Conservation (phyloP, 106 monocot species). For the Dendrobium huoshanense region DNA sequence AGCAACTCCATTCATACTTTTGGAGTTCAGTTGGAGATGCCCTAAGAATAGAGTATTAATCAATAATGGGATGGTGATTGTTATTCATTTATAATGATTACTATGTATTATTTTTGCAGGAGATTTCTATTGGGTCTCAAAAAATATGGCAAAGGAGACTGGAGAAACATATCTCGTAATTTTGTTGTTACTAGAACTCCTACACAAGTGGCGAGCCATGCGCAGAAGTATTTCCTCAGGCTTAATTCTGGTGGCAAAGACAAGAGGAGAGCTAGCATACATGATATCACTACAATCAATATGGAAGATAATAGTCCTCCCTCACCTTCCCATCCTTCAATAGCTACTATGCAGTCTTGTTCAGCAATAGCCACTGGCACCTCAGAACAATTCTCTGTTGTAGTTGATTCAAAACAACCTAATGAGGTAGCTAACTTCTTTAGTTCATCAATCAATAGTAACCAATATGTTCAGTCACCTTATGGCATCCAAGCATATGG, state of each 20-base stretch:
- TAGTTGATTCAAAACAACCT: constrained; percentile 24
- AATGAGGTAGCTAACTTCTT: constrained; percentile 15
- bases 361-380: constrained; percentile 7
- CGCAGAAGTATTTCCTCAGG: constrained; percentile 85
- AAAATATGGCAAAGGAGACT: constrained; percentile 87
- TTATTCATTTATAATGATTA: not conserved
- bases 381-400: constrained; percentile 22
- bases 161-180: constrained; percentile 80
- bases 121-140: constrained; percentile 72
- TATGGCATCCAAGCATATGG: constrained; percentile 16
- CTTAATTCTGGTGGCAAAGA: constrained; percentile 77
- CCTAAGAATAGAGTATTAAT: not conserved
- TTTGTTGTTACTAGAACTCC: constrained; percentile 67
- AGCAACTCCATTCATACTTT: no score
- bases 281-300: constrained; percentile 74
- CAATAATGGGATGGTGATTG: not conserved
- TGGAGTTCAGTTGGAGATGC: no score
- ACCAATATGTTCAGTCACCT: constrained; percentile 19
- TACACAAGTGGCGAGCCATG: constrained; percentile 86
- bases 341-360: constrained; percentile 12
- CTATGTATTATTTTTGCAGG: constrained; percentile 20
- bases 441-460: constrained; percentile 7
- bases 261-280: constrained; percentile 90
- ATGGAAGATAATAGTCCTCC: constrained; percentile 25
- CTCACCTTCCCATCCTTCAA: constrained; percentile 32